Conservation (phyloP, 495 filamentous ascomycete genomes). For the Talaromyces ruber region DNA sequence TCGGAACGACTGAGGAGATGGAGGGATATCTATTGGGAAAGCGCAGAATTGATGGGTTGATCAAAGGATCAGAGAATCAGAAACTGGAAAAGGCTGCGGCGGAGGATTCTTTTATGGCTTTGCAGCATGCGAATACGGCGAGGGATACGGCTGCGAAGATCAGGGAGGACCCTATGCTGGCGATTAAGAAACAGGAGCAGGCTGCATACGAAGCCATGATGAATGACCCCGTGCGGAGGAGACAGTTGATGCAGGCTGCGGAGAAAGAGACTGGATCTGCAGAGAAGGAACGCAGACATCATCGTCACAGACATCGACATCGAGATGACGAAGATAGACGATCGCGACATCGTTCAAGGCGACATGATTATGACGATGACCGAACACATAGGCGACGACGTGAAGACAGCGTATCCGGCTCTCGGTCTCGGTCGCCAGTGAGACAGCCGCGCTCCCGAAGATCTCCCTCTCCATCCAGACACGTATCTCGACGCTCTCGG, state of each 20-base stretch:
- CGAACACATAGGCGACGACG: constrained; percentile 16
- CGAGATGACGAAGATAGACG: constrained; percentile 42
- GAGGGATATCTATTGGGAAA: constrained; percentile 92
- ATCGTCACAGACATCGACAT: constrained; percentile 45
- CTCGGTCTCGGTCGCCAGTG: constrained; percentile 23
- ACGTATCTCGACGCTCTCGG: constrained; percentile 6
- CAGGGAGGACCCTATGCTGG: constrained; percentile 78
- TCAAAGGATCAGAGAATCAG: constrained; percentile 74
- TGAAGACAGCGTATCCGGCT: constrained; percentile 17
- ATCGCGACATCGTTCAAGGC: constrained; percentile 40
- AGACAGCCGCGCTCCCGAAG: constrained; percentile 11
- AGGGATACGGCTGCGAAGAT: constrained; percentile 79
- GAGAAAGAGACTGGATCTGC: constrained; percentile 27
- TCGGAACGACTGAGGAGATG: constrained; percentile 82
- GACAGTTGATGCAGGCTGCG: constrained; percentile 57
- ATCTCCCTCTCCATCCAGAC: constrained; percentile 15
- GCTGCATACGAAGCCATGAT: constrained; percentile 82
- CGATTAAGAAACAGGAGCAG: constrained; percentile 89
- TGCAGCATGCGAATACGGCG: constrained; percentile 51
- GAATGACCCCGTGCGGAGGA: constrained; percentile 68
- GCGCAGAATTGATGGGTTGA: constrained; percentile 74
- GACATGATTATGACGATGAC: constrained; percentile 18
- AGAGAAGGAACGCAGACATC: constrained; percentile 41
- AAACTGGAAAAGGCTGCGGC: constrained; percentile 75
- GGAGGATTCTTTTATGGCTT: constrained; percentile 51